phyloP scores from a whole-genome alignment of 78 protist species.

The Emiliania huxleyi region DNA sequence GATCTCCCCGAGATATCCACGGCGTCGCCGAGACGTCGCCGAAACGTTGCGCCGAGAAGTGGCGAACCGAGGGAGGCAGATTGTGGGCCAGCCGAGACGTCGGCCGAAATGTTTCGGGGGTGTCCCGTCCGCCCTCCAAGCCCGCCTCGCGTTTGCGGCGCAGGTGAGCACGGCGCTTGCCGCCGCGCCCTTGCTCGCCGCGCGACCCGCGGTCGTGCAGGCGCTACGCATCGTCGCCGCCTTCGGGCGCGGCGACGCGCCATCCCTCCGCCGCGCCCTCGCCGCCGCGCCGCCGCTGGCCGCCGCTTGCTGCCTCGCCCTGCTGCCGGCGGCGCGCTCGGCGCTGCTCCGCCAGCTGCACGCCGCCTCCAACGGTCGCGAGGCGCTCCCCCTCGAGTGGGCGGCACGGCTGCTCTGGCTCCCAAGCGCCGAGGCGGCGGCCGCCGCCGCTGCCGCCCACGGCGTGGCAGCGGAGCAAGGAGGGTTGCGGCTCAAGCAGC shows the following conservation, averaged over 20 bases:
- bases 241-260: not conserved
- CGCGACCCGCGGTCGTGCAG: too few relatives aligned
- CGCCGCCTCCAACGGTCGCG: not conserved
- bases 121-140: too few relatives aligned
- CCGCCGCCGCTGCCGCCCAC: not conserved
- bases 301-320: not conserved
- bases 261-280: not conserved
- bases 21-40: too few relatives aligned
- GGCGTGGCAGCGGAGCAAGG: not conserved
- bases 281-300: not conserved
- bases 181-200: too few relatives aligned
- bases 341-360: not conserved
- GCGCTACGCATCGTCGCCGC: not conserved
- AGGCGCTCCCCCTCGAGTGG: not conserved
- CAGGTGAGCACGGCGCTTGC: too few relatives aligned
- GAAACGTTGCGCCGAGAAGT: too few relatives aligned
- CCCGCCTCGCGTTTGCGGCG: too few relatives aligned
- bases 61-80: too few relatives aligned
- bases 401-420: not conserved
- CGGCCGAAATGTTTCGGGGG: too few relatives aligned
- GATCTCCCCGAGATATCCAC: too few relatives aligned
- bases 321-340: not conserved
- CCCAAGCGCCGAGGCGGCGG: not conserved
- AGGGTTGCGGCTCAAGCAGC: not conserved
- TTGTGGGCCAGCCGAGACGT: too few relatives aligned